Evolutionary conservation across 75 land plant species (phyloP).

Genomic region (Cupressus sempervirens): DNA sequence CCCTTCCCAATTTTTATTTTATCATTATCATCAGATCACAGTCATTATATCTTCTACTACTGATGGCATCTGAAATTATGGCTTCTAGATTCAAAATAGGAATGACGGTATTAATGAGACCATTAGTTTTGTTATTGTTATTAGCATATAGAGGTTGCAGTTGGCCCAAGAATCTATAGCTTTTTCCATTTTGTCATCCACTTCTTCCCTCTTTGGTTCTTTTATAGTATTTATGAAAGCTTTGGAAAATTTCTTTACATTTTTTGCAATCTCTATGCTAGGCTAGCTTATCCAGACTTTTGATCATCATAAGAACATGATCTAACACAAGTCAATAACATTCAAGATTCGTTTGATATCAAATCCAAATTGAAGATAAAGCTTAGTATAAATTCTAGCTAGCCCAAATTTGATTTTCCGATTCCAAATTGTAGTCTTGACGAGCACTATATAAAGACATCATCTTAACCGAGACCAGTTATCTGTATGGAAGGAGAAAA

Average conservation of each 20-base stretch:
- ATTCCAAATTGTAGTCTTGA: too few relatives aligned
- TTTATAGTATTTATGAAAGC: conserved; percentile 30
- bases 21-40: background rate
- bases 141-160: conserved; percentile 16
- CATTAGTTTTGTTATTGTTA: background rate
- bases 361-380: too few relatives aligned
- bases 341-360: too few relatives aligned
- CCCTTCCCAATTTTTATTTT: too few relatives aligned
- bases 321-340: background rate
- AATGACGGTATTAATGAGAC: too few relatives aligned
- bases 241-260: conserved; percentile 30
- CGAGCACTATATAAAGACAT: too few relatives aligned
- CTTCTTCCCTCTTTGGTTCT: conserved; percentile 20
- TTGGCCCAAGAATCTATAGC: conserved; percentile 19
- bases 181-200: conserved; percentile 22
- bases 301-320: background rate
- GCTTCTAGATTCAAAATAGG: background rate
- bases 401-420: too few relatives aligned
- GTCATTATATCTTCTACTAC: background rate
- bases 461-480: too few relatives aligned
- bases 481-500: too few relatives aligned
- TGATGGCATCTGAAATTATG: background rate
- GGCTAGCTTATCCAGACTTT: conserved; percentile 24
- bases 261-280: conserved; percentile 22
- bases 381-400: too few relatives aligned